Percentiles rank a stretch among this genome's conserved stretches.
Conservation (phyloP, 768 basidiomycete species). For the Boletus rubescentipes region DNA sequence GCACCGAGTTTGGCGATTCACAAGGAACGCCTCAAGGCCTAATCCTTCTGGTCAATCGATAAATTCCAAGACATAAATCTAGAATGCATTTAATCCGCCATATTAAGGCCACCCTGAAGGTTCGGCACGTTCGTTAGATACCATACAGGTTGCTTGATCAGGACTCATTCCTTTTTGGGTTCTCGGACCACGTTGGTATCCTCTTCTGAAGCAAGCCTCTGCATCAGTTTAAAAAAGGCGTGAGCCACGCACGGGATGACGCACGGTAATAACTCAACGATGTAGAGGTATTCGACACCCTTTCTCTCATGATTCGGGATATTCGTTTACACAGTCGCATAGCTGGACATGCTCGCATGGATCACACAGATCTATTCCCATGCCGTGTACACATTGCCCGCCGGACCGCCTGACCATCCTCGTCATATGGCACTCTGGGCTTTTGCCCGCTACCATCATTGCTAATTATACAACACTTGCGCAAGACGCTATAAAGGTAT, state of each 20-base stretch:
- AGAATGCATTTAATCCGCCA: no score
- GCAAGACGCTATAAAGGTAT: background rate
- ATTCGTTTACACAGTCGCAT: background rate
- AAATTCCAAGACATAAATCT: no score
- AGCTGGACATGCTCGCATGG: background rate
- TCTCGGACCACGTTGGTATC: background rate
- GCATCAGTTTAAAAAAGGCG: background rate
- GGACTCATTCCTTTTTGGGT: background rate
- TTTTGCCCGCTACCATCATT: background rate
- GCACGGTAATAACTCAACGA: background rate
- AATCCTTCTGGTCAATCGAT: no score
- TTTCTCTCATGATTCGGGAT: background rate
- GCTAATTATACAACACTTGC: slow-evolving; percentile 3
- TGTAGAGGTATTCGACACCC: background rate
- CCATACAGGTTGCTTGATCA: background rate
- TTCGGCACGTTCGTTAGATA: slow-evolving; percentile 8
- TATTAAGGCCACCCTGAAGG: background rate
- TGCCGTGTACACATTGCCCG: background rate
- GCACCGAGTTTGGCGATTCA: no score
- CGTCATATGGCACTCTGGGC: slow-evolving; percentile 6
- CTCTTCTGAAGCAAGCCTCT: background rate
- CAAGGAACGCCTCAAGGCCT: no score
- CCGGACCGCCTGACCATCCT: background rate
- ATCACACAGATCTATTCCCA: background rate
- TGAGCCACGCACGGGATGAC: background rate